phyloP scores from a whole-genome alignment of 805 yeast species.

The Starmerella apis region DNA sequence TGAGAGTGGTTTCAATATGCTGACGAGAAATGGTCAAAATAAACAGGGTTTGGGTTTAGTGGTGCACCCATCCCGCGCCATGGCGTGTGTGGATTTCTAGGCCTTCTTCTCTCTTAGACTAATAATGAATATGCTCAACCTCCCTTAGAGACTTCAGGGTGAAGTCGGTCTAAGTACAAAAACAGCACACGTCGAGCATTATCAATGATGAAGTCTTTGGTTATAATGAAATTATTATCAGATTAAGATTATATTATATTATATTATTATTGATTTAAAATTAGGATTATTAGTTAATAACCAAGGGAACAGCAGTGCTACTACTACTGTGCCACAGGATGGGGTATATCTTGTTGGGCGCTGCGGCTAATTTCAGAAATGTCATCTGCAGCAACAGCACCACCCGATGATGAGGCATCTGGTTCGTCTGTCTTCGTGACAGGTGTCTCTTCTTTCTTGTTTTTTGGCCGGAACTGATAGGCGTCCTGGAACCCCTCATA shows the following conservation, averaged over 20 bases:
- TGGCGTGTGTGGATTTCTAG: background rate
- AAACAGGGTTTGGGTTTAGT: background rate
- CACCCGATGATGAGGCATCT: background rate
- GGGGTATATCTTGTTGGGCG: background rate
- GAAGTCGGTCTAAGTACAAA: too few species aligned
- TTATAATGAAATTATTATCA: too few species aligned
- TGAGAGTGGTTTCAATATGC: background rate
- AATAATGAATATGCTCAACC: too few species aligned
- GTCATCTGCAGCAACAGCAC: background rate
- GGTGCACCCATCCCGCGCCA: background rate
- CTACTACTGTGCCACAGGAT: conserved; percentile 2
- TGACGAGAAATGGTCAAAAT: conserved; percentile 3
- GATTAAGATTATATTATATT: too few species aligned
- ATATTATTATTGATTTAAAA: too few species aligned
- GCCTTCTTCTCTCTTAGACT: too few species aligned
- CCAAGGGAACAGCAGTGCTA: too few species aligned
- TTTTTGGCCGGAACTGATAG: conserved; percentile 9
- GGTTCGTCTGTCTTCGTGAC: background rate
- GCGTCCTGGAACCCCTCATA: conserved; percentile 17
- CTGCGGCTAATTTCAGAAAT: background rate
- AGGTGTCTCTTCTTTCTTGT: background rate
- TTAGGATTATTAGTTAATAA: too few species aligned
- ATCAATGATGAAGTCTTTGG: too few species aligned
- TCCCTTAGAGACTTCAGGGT: too few species aligned
- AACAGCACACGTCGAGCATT: too few species aligned